Evolutionary conservation across 768 basidiomycete species (phyloP), one percentile per base, ranked within the genome.

Genomic region (Mycena haematopus): DNA sequence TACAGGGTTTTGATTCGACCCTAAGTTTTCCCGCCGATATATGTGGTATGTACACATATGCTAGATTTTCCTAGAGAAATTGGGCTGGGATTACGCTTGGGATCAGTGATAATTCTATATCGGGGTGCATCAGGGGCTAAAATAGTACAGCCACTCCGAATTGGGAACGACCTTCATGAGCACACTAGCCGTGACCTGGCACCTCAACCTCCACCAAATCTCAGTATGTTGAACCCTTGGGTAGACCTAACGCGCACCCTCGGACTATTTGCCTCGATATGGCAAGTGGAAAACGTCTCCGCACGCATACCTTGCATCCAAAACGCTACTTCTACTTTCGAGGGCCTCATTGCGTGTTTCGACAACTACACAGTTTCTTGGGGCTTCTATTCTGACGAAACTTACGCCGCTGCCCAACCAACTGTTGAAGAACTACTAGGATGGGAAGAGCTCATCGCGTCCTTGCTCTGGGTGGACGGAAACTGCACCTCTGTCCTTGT

Each of bases 391-490:
- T 68, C 73, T 33, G 58, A 53, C 31, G 33, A 69, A 22, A 69
- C 73, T 4, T 79, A 79, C 65, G 49, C 63, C 25, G 67, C 67
- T 24, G 75, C 76, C 2, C 78, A 79, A 54, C 78, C 78, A 0
- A 74, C 60, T 11, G 6, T 49, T 17, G 49, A 59, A 0, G 60
- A 79, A 60, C 70, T 73, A 14, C 14, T 38, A 3, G 74, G 71
- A 1, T 79, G 77, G 76, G 68, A 44, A 17, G 58, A 62, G n/a
- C 67, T 70, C 1, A 65, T 76, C 11, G 44, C 61, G 1, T 67
- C 74, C 24, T 66, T 78, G 10, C 73, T 78, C 4, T 53, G 63
- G 42, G 72, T 73, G 19, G 68, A 76, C 58, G 72, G 70, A 29
- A 71, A 76, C 63, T 78, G 76, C 66, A 67, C 63, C 36, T 70